Evolutionary conservation across 2,329 filamentous ascomycete genomes (phyloP).

Genomic region (Phialemonium atrogriseum): DNA sequence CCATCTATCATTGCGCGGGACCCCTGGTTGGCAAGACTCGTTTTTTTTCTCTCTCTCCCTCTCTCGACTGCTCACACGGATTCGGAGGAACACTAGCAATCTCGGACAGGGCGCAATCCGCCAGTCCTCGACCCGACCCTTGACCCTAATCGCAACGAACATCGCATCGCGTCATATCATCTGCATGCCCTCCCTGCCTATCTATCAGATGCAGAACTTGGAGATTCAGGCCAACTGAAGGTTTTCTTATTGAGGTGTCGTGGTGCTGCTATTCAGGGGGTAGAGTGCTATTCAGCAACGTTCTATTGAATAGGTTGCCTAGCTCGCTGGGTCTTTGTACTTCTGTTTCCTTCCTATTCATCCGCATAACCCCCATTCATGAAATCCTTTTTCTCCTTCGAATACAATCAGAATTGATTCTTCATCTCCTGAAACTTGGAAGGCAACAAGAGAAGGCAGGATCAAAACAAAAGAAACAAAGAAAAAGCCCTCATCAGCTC

Average conservation of each 20-base stretch:
- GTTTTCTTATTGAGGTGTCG: slow-evolving; percentile 14
- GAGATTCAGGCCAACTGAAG: slow-evolving; percentile 9
- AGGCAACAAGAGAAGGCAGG: slow-evolving; percentile 17
- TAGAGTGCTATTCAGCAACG: slow-evolving; percentile 14
- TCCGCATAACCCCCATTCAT: slow-evolving; percentile 17
- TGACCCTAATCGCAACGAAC: too few relatives aligned
- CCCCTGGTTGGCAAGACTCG: too few relatives aligned
- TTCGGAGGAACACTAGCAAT: too few relatives aligned
- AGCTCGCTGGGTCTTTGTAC: slow-evolving; percentile 23
- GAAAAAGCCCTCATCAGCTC: too few relatives aligned
- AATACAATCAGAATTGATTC: slow-evolving; percentile 48
- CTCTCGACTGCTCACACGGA: too few relatives aligned
- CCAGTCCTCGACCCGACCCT: too few relatives aligned
- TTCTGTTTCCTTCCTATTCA: slow-evolving; percentile 21
- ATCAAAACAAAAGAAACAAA: slow-evolving; percentile 21
- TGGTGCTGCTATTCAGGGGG: slow-evolving; percentile 16
- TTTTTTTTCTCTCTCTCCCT: too few relatives aligned
- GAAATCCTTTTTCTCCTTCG: slow-evolving; percentile 22
- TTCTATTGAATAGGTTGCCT: slow-evolving; percentile 17
- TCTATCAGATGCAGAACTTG: background rate
- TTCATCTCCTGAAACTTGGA: slow-evolving; percentile 22
- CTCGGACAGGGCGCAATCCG: too few relatives aligned
- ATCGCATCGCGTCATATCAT: too few relatives aligned
- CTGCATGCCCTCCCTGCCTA: background rate
- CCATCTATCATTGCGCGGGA: too few relatives aligned